Percentiles rank a stretch among this genome's conserved stretches.
Conservation (phyloP, 495 filamentous ascomycete genomes). For the Penicillium pulvis region DNA sequence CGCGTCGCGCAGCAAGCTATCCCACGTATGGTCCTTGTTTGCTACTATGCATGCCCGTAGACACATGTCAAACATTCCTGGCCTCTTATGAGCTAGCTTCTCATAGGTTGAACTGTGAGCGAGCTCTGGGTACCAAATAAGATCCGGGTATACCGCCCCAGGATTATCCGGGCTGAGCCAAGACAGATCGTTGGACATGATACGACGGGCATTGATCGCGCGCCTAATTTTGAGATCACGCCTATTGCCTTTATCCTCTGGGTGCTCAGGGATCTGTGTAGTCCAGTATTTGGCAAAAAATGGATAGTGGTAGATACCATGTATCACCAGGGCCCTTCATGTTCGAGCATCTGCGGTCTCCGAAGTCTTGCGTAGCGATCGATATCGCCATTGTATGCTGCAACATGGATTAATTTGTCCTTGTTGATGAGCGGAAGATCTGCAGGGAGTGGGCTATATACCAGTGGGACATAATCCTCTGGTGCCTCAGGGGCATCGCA, state of each 20-base stretch:
- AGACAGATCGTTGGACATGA: constrained; percentile 13
- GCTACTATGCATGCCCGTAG: constrained; percentile 1
- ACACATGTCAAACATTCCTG: not conserved
- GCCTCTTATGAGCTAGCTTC: not conserved
- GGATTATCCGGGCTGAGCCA: constrained; percentile 9
- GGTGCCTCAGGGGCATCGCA: constrained; percentile 9
- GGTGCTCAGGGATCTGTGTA: constrained; percentile 9
- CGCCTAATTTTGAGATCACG: constrained; percentile 1
- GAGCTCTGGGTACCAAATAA: not conserved
- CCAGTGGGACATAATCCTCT: constrained; percentile 8
- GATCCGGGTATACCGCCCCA: not conserved
- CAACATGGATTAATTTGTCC: constrained; percentile 10
- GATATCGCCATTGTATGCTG: constrained; percentile 13
- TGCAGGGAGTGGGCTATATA: constrained; percentile 9
- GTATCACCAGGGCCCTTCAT: constrained; percentile 12
- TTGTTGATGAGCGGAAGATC: constrained; percentile 15
- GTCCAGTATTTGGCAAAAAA: constrained; percentile 17
- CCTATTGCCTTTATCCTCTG: not conserved
- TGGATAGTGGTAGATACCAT: constrained; percentile 14
- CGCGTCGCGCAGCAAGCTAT: not conserved
- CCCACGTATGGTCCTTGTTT: not conserved
- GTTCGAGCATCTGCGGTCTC: constrained; percentile 11
- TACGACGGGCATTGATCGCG: constrained; percentile 16
- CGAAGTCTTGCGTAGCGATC: constrained; percentile 15
- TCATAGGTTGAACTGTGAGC: not conserved